These are phyloP conservation scores for Colletotrichum lentis DNA, from an alignment of 2,329 filamentous ascomycete species.

Conservation along the genomic window DNA sequence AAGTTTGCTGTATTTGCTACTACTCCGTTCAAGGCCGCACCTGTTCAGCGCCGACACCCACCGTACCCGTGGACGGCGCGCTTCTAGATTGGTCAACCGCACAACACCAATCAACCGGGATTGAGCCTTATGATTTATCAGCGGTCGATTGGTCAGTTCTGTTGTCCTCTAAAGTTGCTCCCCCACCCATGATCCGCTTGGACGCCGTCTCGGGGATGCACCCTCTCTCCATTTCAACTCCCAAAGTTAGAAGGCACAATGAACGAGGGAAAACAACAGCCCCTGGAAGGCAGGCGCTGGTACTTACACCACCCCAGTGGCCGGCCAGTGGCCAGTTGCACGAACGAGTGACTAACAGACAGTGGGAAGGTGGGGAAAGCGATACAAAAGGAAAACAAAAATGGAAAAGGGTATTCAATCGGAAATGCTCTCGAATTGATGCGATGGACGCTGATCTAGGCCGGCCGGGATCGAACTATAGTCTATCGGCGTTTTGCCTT, in stretches of 20 bases:
- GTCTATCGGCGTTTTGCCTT: conserved; percentile 5
- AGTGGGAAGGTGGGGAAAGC: not conserved
- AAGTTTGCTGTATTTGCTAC: conserved; percentile 18
- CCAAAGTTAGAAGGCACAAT: not conserved
- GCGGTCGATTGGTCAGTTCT: conserved; percentile 30
- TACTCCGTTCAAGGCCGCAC: not conserved
- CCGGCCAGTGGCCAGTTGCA: too few species aligned
- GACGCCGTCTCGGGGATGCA: conserved; percentile 13
- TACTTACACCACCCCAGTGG: not conserved
- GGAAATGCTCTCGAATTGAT: conserved; percentile 13
- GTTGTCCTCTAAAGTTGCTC: not conserved
- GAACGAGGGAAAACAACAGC: not conserved
- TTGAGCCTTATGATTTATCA: too few species aligned
- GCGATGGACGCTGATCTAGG: not conserved
- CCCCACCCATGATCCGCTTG: not conserved
- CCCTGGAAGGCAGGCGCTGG: not conserved
- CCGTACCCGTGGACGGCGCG: too few species aligned
- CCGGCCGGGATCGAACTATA: conserved; percentile 26
- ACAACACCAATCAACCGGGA: too few species aligned
- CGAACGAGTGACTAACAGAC: too few species aligned
- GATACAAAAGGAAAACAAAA: not conserved
- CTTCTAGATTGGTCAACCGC: too few species aligned
- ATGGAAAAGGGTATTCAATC: not conserved
- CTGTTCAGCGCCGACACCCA: too few species aligned
- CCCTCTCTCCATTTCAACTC: conserved; percentile 17